Conservation (phyloP, 2,329 filamentous ascomycete genomes). For the Penicillium sp. region DNA sequence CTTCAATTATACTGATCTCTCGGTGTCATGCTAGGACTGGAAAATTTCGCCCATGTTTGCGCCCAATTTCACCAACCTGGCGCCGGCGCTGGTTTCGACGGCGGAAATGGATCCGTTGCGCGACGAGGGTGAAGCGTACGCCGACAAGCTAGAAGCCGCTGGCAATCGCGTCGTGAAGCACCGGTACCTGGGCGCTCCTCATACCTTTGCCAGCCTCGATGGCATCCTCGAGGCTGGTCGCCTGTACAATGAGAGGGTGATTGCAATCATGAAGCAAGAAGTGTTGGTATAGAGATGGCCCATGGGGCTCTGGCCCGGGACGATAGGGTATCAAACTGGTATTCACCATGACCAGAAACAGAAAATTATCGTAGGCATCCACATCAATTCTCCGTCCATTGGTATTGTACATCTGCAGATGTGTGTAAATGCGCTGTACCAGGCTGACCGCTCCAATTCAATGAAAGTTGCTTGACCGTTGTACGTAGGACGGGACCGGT, state of each 20-base stretch:
- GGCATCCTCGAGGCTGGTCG: constrained; percentile 27
- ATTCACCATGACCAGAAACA: no score
- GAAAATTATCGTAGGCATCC: no score
- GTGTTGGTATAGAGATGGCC: constrained; percentile 9
- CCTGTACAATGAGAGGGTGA: constrained; percentile 24
- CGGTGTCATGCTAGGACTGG: constrained; percentile 28
- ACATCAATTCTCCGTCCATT: no score
- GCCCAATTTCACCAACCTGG: constrained; percentile 30
- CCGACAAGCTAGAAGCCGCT: constrained; percentile 31
- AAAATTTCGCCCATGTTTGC: constrained; percentile 39
- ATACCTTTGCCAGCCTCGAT: constrained; percentile 27
- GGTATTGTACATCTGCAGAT: no score
- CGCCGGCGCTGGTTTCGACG: constrained; percentile 36
- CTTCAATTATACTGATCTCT: constrained; percentile 6
- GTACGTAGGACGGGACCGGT: no score
- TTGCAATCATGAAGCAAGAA: constrained; percentile 24
- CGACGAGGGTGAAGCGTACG: constrained; percentile 39
- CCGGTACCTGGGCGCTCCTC: constrained; percentile 30
- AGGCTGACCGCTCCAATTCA: no score
- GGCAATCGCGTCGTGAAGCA: constrained; percentile 29
- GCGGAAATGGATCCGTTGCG: constrained; percentile 40
- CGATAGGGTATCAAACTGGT: no score
- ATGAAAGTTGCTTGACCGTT: no score
- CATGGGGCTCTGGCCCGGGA: background rate
- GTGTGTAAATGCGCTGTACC: no score